Conservation (phyloP, 1,284 basidiomycete species). For the Rhodotorula sp. region DNA sequence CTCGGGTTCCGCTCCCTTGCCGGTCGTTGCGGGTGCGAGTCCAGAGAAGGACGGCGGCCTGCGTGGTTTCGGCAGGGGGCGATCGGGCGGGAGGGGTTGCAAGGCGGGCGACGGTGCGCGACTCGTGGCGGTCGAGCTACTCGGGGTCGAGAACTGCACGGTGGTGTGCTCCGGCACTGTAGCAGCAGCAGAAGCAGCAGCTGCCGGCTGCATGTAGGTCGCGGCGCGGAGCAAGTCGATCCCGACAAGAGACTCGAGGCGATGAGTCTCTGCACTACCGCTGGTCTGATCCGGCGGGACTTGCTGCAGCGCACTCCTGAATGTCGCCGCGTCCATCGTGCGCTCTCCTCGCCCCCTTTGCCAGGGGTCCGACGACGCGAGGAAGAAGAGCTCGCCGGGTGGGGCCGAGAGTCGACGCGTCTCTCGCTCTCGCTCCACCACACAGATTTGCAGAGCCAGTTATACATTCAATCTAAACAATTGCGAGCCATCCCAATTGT, state of each 20-base stretch:
- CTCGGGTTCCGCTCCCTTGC: too few species aligned
- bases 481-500: too few species aligned
- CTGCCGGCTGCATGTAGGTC: background rate
- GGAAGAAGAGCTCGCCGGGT: too few species aligned
- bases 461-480: too few species aligned
- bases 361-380: too few species aligned
- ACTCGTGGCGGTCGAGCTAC: conserved; percentile 3
- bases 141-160: background rate
- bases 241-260: background rate
- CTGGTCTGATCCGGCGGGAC: too few species aligned
- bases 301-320: too few species aligned
- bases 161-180: background rate
- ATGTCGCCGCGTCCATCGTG: background rate
- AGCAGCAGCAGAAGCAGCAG: background rate
- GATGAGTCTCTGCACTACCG: too few species aligned
- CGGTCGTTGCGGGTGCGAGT: background rate
- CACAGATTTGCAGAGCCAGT: too few species aligned
- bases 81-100: background rate
- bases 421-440: too few species aligned
- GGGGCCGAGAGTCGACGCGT: too few species aligned
- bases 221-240: background rate
- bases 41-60: background rate
- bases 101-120: conserved; percentile 1
- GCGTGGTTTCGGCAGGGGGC: conserved; percentile 3
- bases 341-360: too few species aligned